Evolutionary conservation across 331 rosid genomes (phyloP), one percentile per base, ranked within the genome.

Genomic region (Phaseolus coccineus): DNA sequence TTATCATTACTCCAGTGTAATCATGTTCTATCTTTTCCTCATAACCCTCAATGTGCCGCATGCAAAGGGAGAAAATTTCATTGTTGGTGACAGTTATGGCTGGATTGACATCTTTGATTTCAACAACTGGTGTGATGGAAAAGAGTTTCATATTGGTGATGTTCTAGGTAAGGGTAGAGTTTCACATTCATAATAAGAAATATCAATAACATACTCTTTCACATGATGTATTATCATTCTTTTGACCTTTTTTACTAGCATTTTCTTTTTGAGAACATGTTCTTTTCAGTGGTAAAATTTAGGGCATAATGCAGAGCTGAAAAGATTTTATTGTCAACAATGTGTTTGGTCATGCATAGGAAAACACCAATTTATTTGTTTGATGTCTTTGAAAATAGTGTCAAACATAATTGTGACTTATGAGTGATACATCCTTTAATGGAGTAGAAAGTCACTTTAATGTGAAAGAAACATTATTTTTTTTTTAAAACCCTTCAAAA

Each of bases 71-170:
- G 68, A 62, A 33, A 33, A 3, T 22, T 31, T 33, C 25, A 3
- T 63, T 63, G 69, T 63, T 33, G 69, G 68, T 62, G 68, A 31
- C 44, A 62, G 12, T 6, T 13, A 62, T 62, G 68, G 69, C 33
- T 63, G 69, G 69, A 22, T 15, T 63, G 69, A 33, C 13, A 8
- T 63, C 6, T 15, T 63, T 1, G 44, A 33, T 63, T 63, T 33
- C 69, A 63, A 2, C 69, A 16, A 33, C 47, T 63, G 69, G 69
- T 15, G 2, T 63, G 14, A 63, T 15, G 46, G 46, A 63, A 63
- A 63, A 63, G 69, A 63, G 69, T 63, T 63, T 63, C 69, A 63
- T 63, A 47, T 15, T 33, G 47, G 46, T 33, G 69, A 63, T 16
- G 46, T 63, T 63, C 69, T 63, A 31, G 69, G 68, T 62, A 63